Percentiles rank a stretch among this genome's conserved stretches.
Evolutionary conservation across 2,329 filamentous ascomycete genomes (phyloP).

Genomic region (Venturia carpophila): DNA sequence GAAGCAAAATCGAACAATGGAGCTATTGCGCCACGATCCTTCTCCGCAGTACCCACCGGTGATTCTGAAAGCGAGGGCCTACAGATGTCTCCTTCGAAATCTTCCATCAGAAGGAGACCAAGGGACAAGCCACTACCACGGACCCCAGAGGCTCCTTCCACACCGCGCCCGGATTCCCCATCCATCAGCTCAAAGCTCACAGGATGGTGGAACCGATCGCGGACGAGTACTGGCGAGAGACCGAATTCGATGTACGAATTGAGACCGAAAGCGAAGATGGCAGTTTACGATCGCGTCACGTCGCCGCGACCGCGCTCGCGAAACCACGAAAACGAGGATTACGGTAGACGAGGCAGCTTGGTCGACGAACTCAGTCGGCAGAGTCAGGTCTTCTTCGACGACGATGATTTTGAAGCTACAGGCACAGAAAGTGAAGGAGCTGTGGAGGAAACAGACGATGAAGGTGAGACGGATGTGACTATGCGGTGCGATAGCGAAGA

Average conservation of each 20-base stretch:
- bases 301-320: background rate
- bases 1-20: conserved; percentile 26
- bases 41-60: background rate
- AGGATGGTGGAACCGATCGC: conserved; percentile 16
- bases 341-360: conserved; percentile 28
- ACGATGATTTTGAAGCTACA: conserved; percentile 22
- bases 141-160: background rate
- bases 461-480: background rate
- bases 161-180: conserved; percentile 5
- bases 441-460: conserved; percentile 8
- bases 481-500: conserved; percentile 7
- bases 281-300: background rate
- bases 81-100: conserved; percentile 2
- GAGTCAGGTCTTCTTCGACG: conserved; percentile 41
- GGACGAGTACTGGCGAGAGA: background rate
- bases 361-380: conserved; percentile 40
- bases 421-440: conserved; percentile 14
- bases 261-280: conserved; percentile 9
- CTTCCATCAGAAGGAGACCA: background rate
- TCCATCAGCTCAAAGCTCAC: conserved; percentile 1
- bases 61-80: background rate
- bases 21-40: background rate
- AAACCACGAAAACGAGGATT: background rate
- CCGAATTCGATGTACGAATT: conserved; percentile 14
- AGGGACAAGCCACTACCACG: conserved; percentile 13